A percentile compares a stretch with the other conserved stretches of the same genome.
phyloP scores from a whole-genome alignment of 208 protist species.

The Acanthamoeba sp. region DNA sequence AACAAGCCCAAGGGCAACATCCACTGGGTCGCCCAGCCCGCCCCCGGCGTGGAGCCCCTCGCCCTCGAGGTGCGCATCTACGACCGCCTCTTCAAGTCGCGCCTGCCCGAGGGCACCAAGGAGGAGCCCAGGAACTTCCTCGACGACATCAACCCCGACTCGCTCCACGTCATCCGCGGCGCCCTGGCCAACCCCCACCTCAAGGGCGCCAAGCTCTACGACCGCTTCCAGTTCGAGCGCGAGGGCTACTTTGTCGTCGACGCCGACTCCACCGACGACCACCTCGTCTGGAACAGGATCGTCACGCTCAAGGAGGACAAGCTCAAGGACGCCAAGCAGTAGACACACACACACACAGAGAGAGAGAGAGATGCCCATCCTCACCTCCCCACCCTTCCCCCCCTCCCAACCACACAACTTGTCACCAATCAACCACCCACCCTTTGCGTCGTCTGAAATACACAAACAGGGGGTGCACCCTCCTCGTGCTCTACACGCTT shows the following conservation, averaged over 20 bases:
- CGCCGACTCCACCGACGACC: constrained; percentile 85
- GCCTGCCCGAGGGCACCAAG: constrained; percentile 75
- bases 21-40: constrained; percentile 89
- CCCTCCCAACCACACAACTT: too few species aligned
- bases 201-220: constrained; percentile 14
- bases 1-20: constrained; percentile 88
- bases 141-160: constrained; percentile 90
- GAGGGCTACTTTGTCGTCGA: constrained; percentile 94
- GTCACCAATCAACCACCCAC: too few species aligned
- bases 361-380: too few species aligned
- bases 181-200: constrained; percentile 26
- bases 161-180: constrained; percentile 8
- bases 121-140: constrained; percentile 77
- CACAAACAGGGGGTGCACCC: too few species aligned
- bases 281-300: constrained; percentile 94
- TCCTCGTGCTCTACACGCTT: too few species aligned
- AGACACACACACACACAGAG: too few species aligned
- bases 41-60: constrained; percentile 33
- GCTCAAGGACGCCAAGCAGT: constrained; percentile 32
- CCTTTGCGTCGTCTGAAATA: too few species aligned
- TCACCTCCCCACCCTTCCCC: too few species aligned
- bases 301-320: constrained; percentile 91
- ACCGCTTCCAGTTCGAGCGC: constrained; percentile 94
- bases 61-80: constrained; percentile 90
- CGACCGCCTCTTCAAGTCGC: constrained; percentile 87